Percentiles rank a stretch among this genome's conserved stretches.
These are phyloP conservation scores for Phallus indusiatus DNA, from an alignment of 768 basidiomycete genomes.

Conservation along the genomic window DNA sequence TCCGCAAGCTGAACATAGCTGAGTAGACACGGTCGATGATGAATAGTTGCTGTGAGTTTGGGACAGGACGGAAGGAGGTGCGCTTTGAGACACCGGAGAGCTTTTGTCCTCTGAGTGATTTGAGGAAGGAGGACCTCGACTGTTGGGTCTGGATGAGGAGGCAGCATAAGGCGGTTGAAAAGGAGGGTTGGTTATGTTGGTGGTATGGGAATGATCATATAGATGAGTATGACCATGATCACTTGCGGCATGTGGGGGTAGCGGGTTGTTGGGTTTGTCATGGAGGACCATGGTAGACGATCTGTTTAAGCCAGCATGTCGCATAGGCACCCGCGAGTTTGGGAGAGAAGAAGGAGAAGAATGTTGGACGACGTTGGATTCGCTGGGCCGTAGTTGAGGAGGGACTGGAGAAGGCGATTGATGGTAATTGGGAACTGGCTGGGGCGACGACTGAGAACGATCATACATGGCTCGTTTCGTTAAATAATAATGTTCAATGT, in stretches of 20 bases:
- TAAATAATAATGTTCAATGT: no score
- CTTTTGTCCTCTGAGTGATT: slow-evolving; percentile 44
- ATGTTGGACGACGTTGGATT: background rate
- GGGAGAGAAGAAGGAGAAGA: background rate
- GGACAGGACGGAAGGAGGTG: slow-evolving; percentile 2
- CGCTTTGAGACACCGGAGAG: slow-evolving; percentile 23
- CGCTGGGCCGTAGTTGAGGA: background rate
- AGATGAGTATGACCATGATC: slow-evolving; percentile 24
- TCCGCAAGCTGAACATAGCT: slow-evolving; percentile 64
- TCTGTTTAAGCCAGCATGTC: slow-evolving; percentile 27
- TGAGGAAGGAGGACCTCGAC: slow-evolving; percentile 40
- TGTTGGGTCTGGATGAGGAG: slow-evolving; percentile 43
- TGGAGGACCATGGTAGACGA: slow-evolving; percentile 51
- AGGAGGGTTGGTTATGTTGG: slow-evolving; percentile 28
- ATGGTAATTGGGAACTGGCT: background rate
- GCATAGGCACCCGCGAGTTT: background rate
- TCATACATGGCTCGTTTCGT: background rate
- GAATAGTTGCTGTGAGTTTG: slow-evolving; percentile 8
- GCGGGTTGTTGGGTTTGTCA: slow-evolving; percentile 30
- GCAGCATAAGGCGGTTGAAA: slow-evolving; percentile 49
- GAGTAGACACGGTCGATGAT: slow-evolving; percentile 1
- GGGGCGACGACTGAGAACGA: slow-evolving; percentile 1
- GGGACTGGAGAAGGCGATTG: background rate
- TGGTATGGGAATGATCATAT: slow-evolving; percentile 25
- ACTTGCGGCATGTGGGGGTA: slow-evolving; percentile 48